phyloP scores from a whole-genome alignment of 352 stramenopile genomes.

The Pythium folliculosum region DNA sequence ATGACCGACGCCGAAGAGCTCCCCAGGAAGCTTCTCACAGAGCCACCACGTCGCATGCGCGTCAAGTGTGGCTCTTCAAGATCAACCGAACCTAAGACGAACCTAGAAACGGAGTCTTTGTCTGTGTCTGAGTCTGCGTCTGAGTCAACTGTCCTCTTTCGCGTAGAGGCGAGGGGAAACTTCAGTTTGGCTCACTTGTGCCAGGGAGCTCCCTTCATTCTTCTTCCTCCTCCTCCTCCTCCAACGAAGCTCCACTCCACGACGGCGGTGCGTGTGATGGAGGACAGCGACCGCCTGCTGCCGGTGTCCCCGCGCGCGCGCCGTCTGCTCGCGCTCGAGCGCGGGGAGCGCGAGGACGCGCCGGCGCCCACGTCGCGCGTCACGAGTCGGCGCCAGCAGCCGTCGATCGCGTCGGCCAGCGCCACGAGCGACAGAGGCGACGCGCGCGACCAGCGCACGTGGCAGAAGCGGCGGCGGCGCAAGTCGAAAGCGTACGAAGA shows the following conservation, averaged over 20 bases:
- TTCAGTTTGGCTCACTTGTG: neutral
- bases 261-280: neutral
- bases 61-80: neutral
- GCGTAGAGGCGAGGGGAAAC: neutral
- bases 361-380: neutral
- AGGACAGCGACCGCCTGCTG: slow-evolving; percentile 1
- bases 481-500: neutral
- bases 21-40: neutral
- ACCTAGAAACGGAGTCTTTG: neutral
- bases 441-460: neutral
- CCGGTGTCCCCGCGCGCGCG: slow-evolving; percentile 7
- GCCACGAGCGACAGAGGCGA: too few species aligned
- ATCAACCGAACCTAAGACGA: neutral
- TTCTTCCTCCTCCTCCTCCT: neutral
- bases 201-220: neutral
- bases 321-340: slow-evolving; percentile 1
- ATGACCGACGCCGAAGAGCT: neutral
- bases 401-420: neutral
- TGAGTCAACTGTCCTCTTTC: neutral
- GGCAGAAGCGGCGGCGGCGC: neutral
- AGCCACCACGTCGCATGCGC: neutral
- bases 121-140: slow-evolving; percentile 13
- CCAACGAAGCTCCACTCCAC: neutral
- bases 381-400: neutral
- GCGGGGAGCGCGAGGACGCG: neutral